Evolutionary conservation across 2,329 filamentous ascomycete genomes (phyloP), one percentile per base, ranked within the genome.

Genomic region (Aspergillus nomiae): DNA sequence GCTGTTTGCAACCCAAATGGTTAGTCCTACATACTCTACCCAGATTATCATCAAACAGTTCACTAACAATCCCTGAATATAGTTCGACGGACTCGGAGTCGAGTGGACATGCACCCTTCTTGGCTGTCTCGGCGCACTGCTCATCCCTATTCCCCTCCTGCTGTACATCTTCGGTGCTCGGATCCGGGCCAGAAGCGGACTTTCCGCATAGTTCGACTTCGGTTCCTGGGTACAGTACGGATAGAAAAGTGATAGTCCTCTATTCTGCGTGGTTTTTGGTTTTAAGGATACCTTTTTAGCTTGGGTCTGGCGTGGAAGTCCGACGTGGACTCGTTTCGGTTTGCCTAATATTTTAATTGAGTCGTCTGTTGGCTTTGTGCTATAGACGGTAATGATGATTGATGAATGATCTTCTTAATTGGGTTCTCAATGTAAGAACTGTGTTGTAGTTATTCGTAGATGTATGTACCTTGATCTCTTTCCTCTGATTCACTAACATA

Each of bases 41-140:
- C 32, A 10, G 21, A 24, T 24, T 24, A 24, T 24, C 21, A n/a
- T n/a, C 26, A 4, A 26, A 46, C n/a, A 1, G 9, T 24, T n/a
- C 4, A 10, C 57, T 60, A 19, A 61, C 28, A 8, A 41, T 45
- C n/a, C 24, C 14, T 26, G 38, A 41, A 11, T 56, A n/a, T 58
- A 72, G 71, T 77, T 77, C 59, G 65, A 71, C 32, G 69, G 67
- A 8, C 64, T 76, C 4, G 69, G 72, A 8, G 69, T 76, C 10
- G 68, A 74, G 36, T 76, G 73, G 72, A 65, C 73, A 3, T 70
- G 73, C 26, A 74, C 73, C 6, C 60, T 76, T 2, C 67, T 76
- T 14, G 74, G 73, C 24, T 75, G 71, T 54, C 65, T 76, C 26
- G 71, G 70, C 4, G 66, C 66, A 4, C 24, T 70, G 7, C 63